These are phyloP conservation scores for Fibroporia radiculosa DNA, from an alignment of 768 basidiomycete species.

Conservation along the genomic window DNA sequence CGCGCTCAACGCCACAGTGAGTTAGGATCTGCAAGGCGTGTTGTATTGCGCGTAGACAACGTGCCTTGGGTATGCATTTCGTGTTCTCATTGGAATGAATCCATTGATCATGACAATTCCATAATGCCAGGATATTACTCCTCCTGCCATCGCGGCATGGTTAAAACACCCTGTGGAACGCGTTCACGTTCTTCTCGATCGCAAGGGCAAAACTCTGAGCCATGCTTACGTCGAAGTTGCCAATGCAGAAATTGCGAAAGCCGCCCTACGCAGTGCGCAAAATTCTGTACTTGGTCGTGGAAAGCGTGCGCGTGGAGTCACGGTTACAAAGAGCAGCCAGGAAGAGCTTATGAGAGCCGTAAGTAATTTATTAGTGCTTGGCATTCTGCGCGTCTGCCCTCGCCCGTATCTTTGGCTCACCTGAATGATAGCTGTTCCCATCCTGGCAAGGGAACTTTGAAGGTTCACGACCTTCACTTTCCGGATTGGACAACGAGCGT, in stretches of 20 bases:
- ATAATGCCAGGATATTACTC: constrained; percentile 69
- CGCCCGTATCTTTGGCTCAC: not conserved
- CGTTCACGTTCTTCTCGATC: constrained; percentile 74
- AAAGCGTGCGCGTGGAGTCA: constrained; percentile 74
- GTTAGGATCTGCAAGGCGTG: constrained; percentile 12
- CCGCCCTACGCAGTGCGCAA: constrained; percentile 51
- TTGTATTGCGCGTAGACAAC: constrained; percentile 79
- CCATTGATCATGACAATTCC: constrained; percentile 6
- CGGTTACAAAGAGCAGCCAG: constrained; percentile 72
- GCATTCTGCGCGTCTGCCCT: too few species aligned
- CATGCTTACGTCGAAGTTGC: constrained; percentile 78
- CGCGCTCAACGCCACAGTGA: constrained; percentile 1
- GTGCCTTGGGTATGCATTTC: constrained; percentile 67
- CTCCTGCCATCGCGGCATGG: constrained; percentile 61
- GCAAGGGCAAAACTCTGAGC: constrained; percentile 75
- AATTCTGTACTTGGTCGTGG: constrained; percentile 70
- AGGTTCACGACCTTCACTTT: constrained; percentile 58
- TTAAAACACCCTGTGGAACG: constrained; percentile 61
- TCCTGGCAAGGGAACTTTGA: constrained; percentile 73
- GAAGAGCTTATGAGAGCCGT: constrained; percentile 80
- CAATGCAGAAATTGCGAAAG: constrained; percentile 52
- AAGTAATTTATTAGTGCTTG: constrained; percentile 13
- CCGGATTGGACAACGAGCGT: constrained; percentile 49
- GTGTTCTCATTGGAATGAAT: not conserved
- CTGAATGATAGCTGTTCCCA: constrained; percentile 68